phyloP scores from a whole-genome alignment of 2,329 filamentous ascomycete species.

The Neonectria ditissima region DNA sequence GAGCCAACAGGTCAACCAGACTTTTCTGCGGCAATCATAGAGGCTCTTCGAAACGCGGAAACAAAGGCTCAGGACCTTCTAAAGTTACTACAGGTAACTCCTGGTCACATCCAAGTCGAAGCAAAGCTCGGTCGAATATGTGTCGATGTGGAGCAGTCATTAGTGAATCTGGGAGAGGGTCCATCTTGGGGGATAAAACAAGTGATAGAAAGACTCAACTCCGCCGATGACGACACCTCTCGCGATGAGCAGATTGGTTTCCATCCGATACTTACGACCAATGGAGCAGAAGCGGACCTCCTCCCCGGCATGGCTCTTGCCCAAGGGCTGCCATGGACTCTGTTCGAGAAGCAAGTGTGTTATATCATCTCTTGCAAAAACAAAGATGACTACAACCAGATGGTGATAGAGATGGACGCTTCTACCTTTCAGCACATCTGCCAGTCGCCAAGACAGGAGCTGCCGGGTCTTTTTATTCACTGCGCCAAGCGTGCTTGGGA shows the following conservation, averaged over 20 bases:
- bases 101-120: slow-evolving; percentile 43
- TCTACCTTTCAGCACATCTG: slow-evolving; percentile 40
- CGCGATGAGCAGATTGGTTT: slow-evolving; percentile 37
- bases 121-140: slow-evolving; percentile 48
- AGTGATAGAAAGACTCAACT: slow-evolving; percentile 25
- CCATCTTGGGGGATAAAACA: slow-evolving; percentile 31
- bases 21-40: neutral
- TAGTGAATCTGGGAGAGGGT: slow-evolving; percentile 37
- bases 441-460: slow-evolving; percentile 31
- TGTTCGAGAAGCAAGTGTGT: slow-evolving; percentile 32
- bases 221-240: slow-evolving; percentile 3
- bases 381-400: slow-evolving; percentile 7
- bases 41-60: slow-evolving; percentile 19
- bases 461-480: slow-evolving; percentile 45
- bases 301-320: slow-evolving; percentile 29
- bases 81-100: slow-evolving; percentile 35
- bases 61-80: slow-evolving; percentile 27
- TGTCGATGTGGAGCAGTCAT: slow-evolving; percentile 34
- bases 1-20: neutral
- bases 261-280: slow-evolving; percentile 45
- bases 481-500: slow-evolving; percentile 50
- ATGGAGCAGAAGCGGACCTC: slow-evolving; percentile 41
- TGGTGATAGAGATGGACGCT: slow-evolving; percentile 46
- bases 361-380: slow-evolving; percentile 45
- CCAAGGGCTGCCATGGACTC: slow-evolving; percentile 36